These are phyloP conservation scores for Rhizoclosmatium globosum DNA, from an alignment of 192 early-diverging fungal genomes.

Conservation along the genomic window DNA sequence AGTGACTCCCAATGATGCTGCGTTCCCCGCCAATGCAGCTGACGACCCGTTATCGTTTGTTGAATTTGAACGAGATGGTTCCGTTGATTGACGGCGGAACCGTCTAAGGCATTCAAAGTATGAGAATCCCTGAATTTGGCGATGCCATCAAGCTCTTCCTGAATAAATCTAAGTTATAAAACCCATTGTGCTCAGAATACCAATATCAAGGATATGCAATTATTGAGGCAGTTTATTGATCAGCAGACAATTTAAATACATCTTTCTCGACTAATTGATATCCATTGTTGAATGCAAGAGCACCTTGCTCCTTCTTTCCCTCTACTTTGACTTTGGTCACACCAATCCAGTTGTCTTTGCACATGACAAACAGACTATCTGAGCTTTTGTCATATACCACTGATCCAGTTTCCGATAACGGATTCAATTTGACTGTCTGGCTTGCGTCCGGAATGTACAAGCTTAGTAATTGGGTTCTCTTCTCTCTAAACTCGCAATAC, in stretches of 20 bases:
- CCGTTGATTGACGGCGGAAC: background rate
- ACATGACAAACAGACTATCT: constrained; percentile 55
- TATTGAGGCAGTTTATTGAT: too few species aligned
- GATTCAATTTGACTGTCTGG: background rate
- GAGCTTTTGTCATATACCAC: constrained; percentile 43
- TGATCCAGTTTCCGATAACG: constrained; percentile 40
- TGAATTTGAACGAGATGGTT: background rate
- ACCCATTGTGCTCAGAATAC: too few species aligned
- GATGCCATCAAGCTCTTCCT: background rate
- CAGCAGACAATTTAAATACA: too few species aligned
- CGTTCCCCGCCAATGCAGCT: background rate
- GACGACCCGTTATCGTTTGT: background rate
- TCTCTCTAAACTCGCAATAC: constrained; percentile 42
- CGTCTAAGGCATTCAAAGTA: background rate
- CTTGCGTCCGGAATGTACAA: constrained; percentile 5
- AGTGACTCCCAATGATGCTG: background rate
- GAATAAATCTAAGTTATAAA: background rate
- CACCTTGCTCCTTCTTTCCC: constrained; percentile 61
- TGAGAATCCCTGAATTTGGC: background rate
- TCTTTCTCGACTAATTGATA: constrained; percentile 59
- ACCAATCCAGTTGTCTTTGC: constrained; percentile 63
- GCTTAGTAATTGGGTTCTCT: constrained; percentile 1
- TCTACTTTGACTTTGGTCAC: constrained; percentile 64
- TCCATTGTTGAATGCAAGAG: constrained; percentile 78
- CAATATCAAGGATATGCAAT: too few species aligned